phyloP scores from a whole-genome alignment of 177 flowering plant species.

The Vitis hybrid region DNA sequence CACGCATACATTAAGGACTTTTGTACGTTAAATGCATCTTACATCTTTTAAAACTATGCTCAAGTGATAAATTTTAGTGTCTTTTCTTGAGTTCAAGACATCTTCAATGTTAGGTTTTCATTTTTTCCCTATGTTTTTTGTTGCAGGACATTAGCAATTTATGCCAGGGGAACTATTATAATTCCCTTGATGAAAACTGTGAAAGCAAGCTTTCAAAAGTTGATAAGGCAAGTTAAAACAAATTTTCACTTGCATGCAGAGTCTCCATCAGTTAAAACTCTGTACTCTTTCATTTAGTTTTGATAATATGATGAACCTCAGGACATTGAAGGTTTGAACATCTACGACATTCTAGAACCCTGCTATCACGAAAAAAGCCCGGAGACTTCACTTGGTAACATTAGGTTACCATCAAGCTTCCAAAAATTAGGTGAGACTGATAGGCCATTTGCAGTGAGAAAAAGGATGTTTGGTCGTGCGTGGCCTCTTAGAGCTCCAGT shows the following conservation, averaged over 20 bases:
- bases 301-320: conserved; percentile 21
- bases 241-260: background rate
- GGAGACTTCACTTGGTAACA: conserved; percentile 19
- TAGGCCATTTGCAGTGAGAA: conserved; percentile 79
- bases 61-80: too few species aligned
- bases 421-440: conserved; percentile 72
- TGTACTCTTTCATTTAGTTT: background rate
- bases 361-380: conserved; percentile 59
- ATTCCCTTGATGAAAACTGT: conserved; percentile 41
- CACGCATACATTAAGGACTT: too few species aligned
- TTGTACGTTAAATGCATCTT: too few species aligned
- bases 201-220: conserved; percentile 45
- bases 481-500: conserved; percentile 94
- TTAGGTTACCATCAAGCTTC: conserved; percentile 73
- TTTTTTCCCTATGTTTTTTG: background rate
- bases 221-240: conserved; percentile 37
- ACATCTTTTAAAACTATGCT: too few species aligned
- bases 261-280: background rate
- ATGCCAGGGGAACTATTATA: conserved; percentile 65
- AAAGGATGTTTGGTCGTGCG: conserved; percentile 95
- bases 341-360: conserved; percentile 91
- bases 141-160: conserved; percentile 55
- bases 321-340: conserved; percentile 61
- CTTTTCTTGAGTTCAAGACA: too few species aligned
- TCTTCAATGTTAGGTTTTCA: too few species aligned